Conservation (phyloP, 176 grass and related monocot species). For the Chloris gayana region DNA sequence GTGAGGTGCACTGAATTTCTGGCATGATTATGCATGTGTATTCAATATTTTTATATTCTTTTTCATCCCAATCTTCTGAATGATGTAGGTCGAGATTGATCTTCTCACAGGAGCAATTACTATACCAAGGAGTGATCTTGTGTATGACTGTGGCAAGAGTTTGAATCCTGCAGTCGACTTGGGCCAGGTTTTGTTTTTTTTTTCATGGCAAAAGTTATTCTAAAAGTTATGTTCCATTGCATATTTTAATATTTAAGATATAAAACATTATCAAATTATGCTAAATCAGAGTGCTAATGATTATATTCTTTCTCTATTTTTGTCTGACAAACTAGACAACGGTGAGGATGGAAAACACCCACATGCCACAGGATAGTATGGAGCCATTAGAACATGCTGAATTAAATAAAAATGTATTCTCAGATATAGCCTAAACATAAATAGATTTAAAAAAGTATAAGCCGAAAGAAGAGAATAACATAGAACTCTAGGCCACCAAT, state of each 20-base stretch:
- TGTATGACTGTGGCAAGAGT: constrained; percentile 78
- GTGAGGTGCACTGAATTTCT: constrained; percentile 40
- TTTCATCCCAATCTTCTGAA: neutral
- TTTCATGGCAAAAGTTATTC: neutral
- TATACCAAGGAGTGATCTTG: constrained; percentile 53
- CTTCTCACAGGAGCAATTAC: constrained; percentile 66
- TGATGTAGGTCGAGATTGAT: constrained; percentile 67
- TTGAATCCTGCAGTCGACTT: constrained; percentile 81
- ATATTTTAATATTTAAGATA: neutral
- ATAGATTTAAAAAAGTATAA: neutral
- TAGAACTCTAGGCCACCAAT: too few species aligned
- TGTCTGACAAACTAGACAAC: neutral
- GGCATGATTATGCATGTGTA: neutral
- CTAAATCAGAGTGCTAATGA: neutral
- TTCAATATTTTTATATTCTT: neutral
- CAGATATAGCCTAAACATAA: neutral
- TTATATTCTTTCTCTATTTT: neutral
- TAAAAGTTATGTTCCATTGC: neutral
- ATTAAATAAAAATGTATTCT: neutral
- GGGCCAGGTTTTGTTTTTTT: constrained; percentile 52
- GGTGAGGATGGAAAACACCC: neutral
- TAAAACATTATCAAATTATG: neutral
- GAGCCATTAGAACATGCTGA: neutral
- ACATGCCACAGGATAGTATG: neutral
- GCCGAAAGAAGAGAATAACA: neutral